Evolutionary conservation across 169 alveolate species (phyloP), one percentile per base, ranked within the genome.

Genomic region (Eimeria nieschulzi): DNA sequence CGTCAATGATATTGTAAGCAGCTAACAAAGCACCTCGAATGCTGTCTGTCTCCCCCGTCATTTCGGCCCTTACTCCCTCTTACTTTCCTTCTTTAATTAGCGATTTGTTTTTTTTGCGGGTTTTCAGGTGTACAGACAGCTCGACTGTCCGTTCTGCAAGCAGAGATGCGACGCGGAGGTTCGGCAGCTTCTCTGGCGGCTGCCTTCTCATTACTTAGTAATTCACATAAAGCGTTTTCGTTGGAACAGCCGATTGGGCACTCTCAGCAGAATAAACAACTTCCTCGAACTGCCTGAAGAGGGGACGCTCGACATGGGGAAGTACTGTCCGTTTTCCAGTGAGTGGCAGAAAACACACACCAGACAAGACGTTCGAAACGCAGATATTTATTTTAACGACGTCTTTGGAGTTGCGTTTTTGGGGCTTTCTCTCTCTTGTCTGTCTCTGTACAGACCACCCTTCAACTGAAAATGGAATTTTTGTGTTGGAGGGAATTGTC

Each of bases 271-370:
- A 21, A 19, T 86, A 25, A 46, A 86, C 71, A 68, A 55, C 64
- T 19, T 23, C 1, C 71, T 86, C 71, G 51, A 33, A 8, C 80
- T 86, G 26, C 55, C 92, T 17, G 51, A n/a, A 17, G 55, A 15
- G 9, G 90, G 79, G 7, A n/a, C 64, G 6, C 83, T 86, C 15
- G 17, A 86, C 83, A 71, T 86, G 92, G 13, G 25, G 46, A 59
- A n/a, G 19, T 86, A 61, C 78, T 86, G 92, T 70, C 92, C 72
- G 9, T 53, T 86, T 15, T 86, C 92, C 59, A 63, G 91, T 84
- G n/a, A n/a, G n/a, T n/a, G n/a, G n/a, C n/a, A n/a, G n/a, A n/a
- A n/a, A n/a, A n/a, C n/a, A n/a, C n/a, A n/a, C n/a, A n/a, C n/a
- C n/a, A n/a, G n/a, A n/a, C n/a, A n/a, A n/a, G n/a, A n/a, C n/a